Evolutionary conservation across 805 yeast species (phyloP).

Genomic region (Torulaspora gathmanii): DNA sequence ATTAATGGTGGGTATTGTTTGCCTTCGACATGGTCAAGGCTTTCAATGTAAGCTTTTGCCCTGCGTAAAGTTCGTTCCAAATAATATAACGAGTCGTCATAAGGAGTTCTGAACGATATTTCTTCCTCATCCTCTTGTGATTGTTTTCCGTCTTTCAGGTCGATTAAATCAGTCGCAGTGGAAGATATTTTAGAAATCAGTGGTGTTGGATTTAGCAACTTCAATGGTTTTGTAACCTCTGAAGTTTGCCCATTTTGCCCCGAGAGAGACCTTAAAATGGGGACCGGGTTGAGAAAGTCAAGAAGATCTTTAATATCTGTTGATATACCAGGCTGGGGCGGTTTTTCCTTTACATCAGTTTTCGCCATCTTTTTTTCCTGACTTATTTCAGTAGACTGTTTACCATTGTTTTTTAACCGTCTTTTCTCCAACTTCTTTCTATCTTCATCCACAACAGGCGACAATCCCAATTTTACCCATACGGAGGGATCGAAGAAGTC

Average conservation of each 20-base stretch:
- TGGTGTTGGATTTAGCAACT: conserved; percentile 9
- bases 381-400: neutral
- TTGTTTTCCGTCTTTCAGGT: conserved; percentile 9
- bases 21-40: conserved; percentile 49
- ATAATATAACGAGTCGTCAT: conserved; percentile 59
- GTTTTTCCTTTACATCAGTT: conserved; percentile 5
- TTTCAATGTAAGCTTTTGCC: conserved; percentile 53
- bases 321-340: conserved; percentile 15
- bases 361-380: conserved; percentile 11
- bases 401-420: conserved; percentile 4
- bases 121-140: conserved; percentile 7
- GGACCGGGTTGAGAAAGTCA: conserved; percentile 15
- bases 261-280: conserved; percentile 13
- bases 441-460: conserved; percentile 58
- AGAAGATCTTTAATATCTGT: conserved; percentile 13
- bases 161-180: conserved; percentile 7
- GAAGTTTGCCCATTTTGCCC: conserved; percentile 1
- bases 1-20: conserved; percentile 78
- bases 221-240: conserved; percentile 1
- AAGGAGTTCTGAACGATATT: conserved; percentile 28
- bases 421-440: conserved; percentile 13
- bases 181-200: conserved; percentile 8
- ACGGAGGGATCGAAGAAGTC: conserved; percentile 77
- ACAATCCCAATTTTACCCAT: conserved; percentile 72
- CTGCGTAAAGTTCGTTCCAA: conserved; percentile 54